Evolutionary conservation across 2,329 filamentous ascomycete genomes (phyloP), one percentile per base, ranked within the genome.

Genomic region (Colletotrichum euphorbiae): DNA sequence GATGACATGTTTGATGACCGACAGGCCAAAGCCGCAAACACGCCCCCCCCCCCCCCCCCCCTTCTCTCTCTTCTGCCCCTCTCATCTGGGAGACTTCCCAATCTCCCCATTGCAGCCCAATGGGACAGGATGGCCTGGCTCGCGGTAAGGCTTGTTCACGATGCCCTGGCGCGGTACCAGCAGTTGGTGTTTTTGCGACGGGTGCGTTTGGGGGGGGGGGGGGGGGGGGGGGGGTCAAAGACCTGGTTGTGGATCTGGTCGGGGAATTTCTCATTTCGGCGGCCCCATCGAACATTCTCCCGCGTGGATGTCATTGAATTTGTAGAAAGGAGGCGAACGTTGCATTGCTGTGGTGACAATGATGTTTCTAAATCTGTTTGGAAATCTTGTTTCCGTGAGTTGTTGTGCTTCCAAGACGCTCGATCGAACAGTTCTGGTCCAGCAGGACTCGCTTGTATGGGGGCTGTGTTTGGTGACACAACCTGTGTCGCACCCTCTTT

Each of bases 221-320:
- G 40, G n/a, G 31, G 31, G 0, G 24, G 51, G 55, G 28, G 28
- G 4, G 28, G 46, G 40, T n/a, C 17, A 45, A 24, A 15, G 31
- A 24, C n/a, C 12, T 15, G 13, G 43, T 3, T 4, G 60, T 64
- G 64, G 64, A 58, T 45, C 52, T n/a, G 28, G 19, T 64, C 60
- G 64, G 64, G 64, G 60, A 64, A 64, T 67, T 67, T 54, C 59
- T 11, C 40, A 54, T 64, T 43, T 63, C 45, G 43, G 45, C 38
- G 45, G 19, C 24, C 33, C 42, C 60, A 64, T 67, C 64, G 64
- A 67, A 58, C 28, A 21, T 52, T 64, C 31, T 63, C 60, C 64
- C 60, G 17, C 24, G 45, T 51, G 28, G 36, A 38, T 38, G 24
- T 28, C 48, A 11, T 17, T 31, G 48, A 15, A 28, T 6, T 36